Percentiles rank a stretch among this genome's conserved stretches.
These are phyloP conservation scores for Prosopis cineraria DNA, from an alignment of 306 rosid species.

Conservation along the genomic window DNA sequence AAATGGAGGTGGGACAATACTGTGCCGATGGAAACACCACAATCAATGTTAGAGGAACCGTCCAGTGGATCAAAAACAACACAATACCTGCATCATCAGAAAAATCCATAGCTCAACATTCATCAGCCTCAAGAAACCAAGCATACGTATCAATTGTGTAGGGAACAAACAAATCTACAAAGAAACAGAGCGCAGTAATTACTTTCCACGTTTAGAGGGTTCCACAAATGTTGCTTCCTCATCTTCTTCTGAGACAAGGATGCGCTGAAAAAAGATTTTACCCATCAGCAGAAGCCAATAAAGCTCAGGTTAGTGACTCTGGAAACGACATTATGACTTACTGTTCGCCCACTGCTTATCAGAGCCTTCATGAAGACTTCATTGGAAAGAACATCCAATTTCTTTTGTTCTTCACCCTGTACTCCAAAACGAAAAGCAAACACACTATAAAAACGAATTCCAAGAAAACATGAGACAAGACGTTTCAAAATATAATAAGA, in stretches of 20 bases:
- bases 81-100: slow-evolving; percentile 61
- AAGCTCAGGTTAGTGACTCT: background rate
- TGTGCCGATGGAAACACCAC: slow-evolving; percentile 98
- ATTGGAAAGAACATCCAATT: slow-evolving; percentile 94
- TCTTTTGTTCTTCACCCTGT: slow-evolving; percentile 98
- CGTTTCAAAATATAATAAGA: background rate
- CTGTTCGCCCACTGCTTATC: slow-evolving; percentile 92
- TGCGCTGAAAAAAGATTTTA: slow-evolving; percentile 54
- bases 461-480: background rate
- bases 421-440: slow-evolving; percentile 31
- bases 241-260: slow-evolving; percentile 97
- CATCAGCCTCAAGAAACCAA: background rate
- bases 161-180: background rate
- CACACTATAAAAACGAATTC: background rate
- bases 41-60: slow-evolving; percentile 75
- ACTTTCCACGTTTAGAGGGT: slow-evolving; percentile 57
- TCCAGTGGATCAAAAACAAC: slow-evolving; percentile 86
- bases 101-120: background rate
- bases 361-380: slow-evolving; percentile 93
- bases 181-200: slow-evolving; percentile 26
- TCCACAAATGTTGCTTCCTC: slow-evolving; percentile 87
- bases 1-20: slow-evolving; percentile 44
- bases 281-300: slow-evolving; percentile 34
- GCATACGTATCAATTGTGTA: background rate
- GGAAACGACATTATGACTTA: slow-evolving; percentile 42